Evolutionary conservation across 2,329 filamentous ascomycete species (phyloP).

Genomic region (Colletotrichum sp.): DNA sequence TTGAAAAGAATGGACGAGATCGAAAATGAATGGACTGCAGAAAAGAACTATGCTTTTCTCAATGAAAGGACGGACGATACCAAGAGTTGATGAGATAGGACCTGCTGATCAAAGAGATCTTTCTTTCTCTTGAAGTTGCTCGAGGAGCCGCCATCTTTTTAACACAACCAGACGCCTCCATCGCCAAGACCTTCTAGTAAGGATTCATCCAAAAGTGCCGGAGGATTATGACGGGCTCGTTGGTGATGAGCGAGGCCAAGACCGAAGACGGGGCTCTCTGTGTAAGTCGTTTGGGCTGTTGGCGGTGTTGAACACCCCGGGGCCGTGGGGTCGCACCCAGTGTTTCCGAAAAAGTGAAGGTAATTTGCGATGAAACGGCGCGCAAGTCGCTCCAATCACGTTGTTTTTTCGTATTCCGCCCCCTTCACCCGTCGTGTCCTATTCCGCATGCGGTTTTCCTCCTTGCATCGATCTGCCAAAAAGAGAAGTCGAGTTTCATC

Average conservation of each 20-base stretch:
- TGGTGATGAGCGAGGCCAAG: background rate
- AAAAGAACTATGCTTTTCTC: background rate
- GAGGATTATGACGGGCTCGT: background rate
- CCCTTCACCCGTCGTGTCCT: background rate
- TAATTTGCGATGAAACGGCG: constrained; percentile 8
- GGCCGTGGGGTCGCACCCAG: background rate
- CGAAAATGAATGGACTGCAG: background rate
- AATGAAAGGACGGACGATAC: background rate
- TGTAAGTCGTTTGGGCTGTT: background rate
- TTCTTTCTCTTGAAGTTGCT: background rate
- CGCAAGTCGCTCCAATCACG: background rate
- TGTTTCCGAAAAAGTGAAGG: constrained; percentile 1
- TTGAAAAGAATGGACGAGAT: background rate
- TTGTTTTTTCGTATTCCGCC: background rate
- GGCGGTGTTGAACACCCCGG: background rate
- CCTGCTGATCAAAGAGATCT: background rate
- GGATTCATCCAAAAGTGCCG: background rate
- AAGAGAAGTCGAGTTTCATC: background rate
- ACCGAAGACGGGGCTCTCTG: background rate
- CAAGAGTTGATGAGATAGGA: background rate
- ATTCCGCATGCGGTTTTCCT: background rate
- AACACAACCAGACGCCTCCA: background rate
- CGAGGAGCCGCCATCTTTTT: background rate
- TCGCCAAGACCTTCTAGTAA: constrained; percentile 5
- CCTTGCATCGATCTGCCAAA: constrained; percentile 7